Evolutionary conservation across 192 early-diverging fungal species (phyloP), one percentile per base, ranked within the genome.

Genomic region (Coemansia sp.): DNA sequence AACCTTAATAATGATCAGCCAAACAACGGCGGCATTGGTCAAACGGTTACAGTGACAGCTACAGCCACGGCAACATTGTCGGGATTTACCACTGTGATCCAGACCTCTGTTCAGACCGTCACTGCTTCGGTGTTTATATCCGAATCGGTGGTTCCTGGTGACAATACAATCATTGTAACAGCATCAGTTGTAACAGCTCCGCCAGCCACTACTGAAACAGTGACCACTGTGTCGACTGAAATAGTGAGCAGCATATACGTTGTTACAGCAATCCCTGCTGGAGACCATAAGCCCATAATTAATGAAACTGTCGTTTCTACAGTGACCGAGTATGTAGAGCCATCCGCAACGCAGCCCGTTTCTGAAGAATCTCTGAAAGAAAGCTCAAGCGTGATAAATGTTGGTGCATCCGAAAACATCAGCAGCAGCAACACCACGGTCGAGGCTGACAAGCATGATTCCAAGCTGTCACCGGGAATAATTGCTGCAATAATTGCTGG

Each of bases 231-330:
- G 33, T 41, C 61, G 3, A 63, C 61, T n/a, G 41, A 39, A 14
- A n/a, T 63, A 7, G 28, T 63, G 1, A 63, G 20, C 2, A 33
- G 22, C 39, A 51, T 63, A 8, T 63, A 32, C 12, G 35, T 45
- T 45, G 61, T 63, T 38, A 63, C 61, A 9, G 61, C 61, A 8
- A 12, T 63, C 5, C 61, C 61, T 2, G 51, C 43, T 12, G 61
- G 22, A 22, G 9, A 5, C 22, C 11, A 51, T 12, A 12, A 51
- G 28, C 9, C 48, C 3, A 22, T 32, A 33, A 12, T 18, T 4
- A 33, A 11, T 4, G 33, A 33, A 28, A 20, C 55, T 34, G 55
- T 57, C 0, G 9, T 34, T 4, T 15, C 32, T 9, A 63, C 61
- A 12, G 61, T 51, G 32, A 51, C 61, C 22, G 11, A 60, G 58